Conservation (phyloP, 345 rosid genomes). For the Leavenworthia alabamica region DNA sequence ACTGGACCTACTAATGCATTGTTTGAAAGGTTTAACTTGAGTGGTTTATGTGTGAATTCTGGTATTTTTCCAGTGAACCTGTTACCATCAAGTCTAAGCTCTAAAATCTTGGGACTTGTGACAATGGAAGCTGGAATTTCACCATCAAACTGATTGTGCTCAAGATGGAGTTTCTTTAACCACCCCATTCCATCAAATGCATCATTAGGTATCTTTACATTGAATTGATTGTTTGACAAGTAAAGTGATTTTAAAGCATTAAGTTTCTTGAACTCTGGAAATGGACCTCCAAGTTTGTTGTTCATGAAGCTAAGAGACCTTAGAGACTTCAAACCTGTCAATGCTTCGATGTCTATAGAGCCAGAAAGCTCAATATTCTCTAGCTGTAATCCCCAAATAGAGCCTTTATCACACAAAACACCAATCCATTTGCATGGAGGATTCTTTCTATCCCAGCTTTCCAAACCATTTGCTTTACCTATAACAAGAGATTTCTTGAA, state of each 20-base stretch:
- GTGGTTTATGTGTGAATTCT: constrained; percentile 33
- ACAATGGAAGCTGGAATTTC: constrained; percentile 55
- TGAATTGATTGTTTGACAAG: constrained; percentile 56
- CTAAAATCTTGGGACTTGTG: constrained; percentile 44
- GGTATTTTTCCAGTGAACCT: constrained; percentile 56
- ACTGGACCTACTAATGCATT: constrained; percentile 57
- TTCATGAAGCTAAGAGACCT: constrained; percentile 56
- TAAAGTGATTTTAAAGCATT: constrained; percentile 42
- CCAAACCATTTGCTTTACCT: constrained; percentile 26
- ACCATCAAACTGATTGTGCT: constrained; percentile 49
- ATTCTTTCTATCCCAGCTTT: constrained; percentile 35
- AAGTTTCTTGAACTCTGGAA: constrained; percentile 53
- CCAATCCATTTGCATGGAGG: constrained; percentile 66
- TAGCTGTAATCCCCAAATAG: constrained; percentile 57
- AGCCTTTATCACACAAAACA: constrained; percentile 40
- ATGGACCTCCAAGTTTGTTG: constrained; percentile 51
- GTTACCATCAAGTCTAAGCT: constrained; percentile 56
- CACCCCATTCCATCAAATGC: constrained; percentile 54
- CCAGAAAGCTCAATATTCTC: constrained; percentile 59
- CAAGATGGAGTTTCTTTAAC: constrained; percentile 59
- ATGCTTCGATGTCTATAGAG: constrained; percentile 35
- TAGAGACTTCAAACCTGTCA: constrained; percentile 36
- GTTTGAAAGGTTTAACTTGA: constrained; percentile 42
- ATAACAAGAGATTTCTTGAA: constrained; percentile 47
- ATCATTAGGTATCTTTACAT: constrained; percentile 46